Evolutionary conservation across 495 filamentous ascomycete species (phyloP).

Genomic region (Sporormia fimetaria): DNA sequence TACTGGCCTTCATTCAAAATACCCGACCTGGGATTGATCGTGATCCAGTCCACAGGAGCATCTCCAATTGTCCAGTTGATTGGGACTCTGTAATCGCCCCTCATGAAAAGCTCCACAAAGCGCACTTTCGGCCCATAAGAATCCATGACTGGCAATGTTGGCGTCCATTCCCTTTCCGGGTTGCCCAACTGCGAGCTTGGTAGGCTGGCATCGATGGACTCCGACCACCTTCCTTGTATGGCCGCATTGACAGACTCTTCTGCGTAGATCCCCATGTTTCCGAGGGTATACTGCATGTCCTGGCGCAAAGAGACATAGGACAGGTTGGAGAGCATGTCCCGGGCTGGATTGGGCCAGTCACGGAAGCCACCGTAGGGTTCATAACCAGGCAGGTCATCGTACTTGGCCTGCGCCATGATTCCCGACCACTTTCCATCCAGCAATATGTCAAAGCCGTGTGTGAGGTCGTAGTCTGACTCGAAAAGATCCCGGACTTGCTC

Average conservation of each 20-base stretch:
- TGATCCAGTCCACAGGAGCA: conserved; percentile 8
- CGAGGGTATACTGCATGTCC: conserved; percentile 11
- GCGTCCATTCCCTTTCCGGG: neutral
- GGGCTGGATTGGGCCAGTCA: conserved; percentile 10
- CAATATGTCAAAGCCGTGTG: conserved; percentile 7
- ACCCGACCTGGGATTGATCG: conserved; percentile 7
- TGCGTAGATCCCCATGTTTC: conserved; percentile 15
- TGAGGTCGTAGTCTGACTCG: conserved; percentile 11
- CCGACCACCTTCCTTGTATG: conserved; percentile 12
- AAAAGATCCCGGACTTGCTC: conserved; percentile 7
- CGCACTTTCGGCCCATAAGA: conserved; percentile 6
- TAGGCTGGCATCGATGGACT: conserved; percentile 6
- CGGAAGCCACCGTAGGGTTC: too few species aligned
- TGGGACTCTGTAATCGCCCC: conserved; percentile 13
- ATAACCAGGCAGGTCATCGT: conserved; percentile 8
- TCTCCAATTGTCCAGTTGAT: conserved; percentile 6
- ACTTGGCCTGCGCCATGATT: conserved; percentile 15
- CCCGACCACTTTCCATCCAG: conserved; percentile 15
- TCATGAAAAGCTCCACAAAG: conserved; percentile 12
- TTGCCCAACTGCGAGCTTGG: too few species aligned
- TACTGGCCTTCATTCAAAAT: conserved; percentile 5
- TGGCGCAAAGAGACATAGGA: conserved; percentile 8
- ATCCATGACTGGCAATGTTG: conserved; percentile 7
- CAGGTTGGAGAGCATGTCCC: conserved; percentile 11
- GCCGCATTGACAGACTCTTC: conserved; percentile 8